These are phyloP conservation scores for Rubus parviflorus DNA, from an alignment of 306 rosid genomes.

Conservation along the genomic window DNA sequence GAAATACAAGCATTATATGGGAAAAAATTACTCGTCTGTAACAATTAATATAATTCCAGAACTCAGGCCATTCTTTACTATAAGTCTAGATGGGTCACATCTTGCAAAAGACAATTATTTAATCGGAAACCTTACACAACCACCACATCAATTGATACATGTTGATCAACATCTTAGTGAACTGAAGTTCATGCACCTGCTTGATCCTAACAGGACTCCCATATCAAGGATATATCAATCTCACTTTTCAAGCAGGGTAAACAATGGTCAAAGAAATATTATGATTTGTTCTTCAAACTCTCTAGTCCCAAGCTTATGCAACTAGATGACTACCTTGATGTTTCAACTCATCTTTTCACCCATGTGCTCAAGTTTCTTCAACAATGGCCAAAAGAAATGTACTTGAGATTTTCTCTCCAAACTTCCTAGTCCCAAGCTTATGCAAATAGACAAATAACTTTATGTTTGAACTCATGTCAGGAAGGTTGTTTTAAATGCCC, in stretches of 20 bases:
- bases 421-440: not conserved
- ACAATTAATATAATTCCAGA: not conserved
- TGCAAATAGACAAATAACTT: not conserved
- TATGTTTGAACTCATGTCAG: not conserved
- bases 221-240: conserved; percentile 1
- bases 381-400: not conserved
- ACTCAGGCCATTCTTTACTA: not conserved
- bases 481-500: not conserved
- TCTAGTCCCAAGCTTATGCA: not conserved
- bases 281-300: not conserved
- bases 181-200: not conserved
- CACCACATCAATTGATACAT: too few relatives aligned
- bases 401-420: not conserved
- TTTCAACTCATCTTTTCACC: not conserved
- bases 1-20: not conserved
- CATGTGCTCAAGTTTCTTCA: not conserved
- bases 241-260: not conserved
- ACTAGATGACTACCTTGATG: not conserved
- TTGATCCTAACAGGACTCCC: not conserved
- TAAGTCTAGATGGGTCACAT: not conserved
- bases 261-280: conserved; percentile 2
- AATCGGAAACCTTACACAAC: too few relatives aligned
- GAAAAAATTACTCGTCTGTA: not conserved
- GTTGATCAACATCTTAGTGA: not conserved
- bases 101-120: not conserved